A percentile compares a stretch with the other conserved stretches of the same genome.
These are phyloP conservation scores for Mycena galericulata DNA, from an alignment of 768 basidiomycete species.

Conservation along the genomic window DNA sequence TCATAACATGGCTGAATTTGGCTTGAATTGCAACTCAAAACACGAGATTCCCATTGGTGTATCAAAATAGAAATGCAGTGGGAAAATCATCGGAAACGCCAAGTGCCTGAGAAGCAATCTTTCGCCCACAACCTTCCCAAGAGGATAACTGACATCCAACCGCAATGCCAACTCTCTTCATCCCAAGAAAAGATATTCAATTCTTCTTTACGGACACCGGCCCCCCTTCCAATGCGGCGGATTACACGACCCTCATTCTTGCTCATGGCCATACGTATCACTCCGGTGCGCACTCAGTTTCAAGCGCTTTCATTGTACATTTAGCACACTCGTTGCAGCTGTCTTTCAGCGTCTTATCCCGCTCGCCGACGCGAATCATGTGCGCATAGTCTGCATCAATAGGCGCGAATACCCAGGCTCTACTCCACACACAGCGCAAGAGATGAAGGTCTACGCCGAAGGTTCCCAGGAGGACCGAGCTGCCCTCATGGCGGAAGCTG, in stretches of 20 bases:
- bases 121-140: no score
- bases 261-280: slow-evolving; percentile 39
- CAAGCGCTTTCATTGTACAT: background rate
- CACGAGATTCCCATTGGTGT: no score
- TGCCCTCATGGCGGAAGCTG: slow-evolving; percentile 37
- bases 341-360: slow-evolving; percentile 44
- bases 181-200: slow-evolving; percentile 20
- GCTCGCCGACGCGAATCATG: slow-evolving; percentile 34
- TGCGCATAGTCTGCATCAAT: slow-evolving; percentile 49
- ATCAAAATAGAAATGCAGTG: no score
- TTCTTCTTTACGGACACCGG: slow-evolving; percentile 34
- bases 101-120: no score
- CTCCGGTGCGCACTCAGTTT: slow-evolving; percentile 22
- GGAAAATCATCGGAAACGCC: no score
- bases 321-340: slow-evolving; percentile 6
- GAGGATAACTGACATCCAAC: no score
- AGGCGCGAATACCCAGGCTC: slow-evolving; percentile 49
- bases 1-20: no score
- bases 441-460: slow-evolving; percentile 33
- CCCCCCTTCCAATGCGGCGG: background rate
- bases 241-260: slow-evolving; percentile 35
- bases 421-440: slow-evolving; percentile 41
- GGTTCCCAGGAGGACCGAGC: slow-evolving; percentile 35
- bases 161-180: slow-evolving; percentile 2
- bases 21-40: no score